phyloP scores from a whole-genome alignment of 176 grass and related monocot species.

The Eragrostis nindensis region DNA sequence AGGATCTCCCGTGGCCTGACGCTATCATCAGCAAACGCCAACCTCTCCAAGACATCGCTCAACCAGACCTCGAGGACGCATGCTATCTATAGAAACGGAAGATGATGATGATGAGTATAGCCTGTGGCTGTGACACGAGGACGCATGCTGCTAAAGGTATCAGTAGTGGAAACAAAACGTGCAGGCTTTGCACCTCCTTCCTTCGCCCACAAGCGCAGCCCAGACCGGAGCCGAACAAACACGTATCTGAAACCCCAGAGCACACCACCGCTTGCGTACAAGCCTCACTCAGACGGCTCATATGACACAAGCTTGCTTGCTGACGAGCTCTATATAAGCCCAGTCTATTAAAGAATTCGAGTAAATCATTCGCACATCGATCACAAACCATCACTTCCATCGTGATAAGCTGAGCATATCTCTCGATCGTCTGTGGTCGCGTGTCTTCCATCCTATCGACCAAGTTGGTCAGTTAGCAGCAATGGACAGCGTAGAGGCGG shows the following conservation, averaged over 20 bases:
- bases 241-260: conserved; percentile 11
- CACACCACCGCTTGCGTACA: conserved; percentile 50
- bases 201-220: conserved; percentile 7
- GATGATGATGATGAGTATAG: too few relatives aligned
- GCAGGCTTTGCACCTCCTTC: conserved; percentile 17
- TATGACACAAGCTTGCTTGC: background rate
- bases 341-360: conserved; percentile 9
- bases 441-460: background rate
- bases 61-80: background rate
- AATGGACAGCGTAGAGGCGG: conserved; percentile 34
- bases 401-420: background rate
- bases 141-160: background rate
- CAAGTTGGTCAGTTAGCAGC: background rate
- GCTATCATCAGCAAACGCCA: background rate
- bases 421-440: background rate
- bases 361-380: background rate
- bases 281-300: conserved; percentile 25
- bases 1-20: background rate
- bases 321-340: conserved; percentile 38
- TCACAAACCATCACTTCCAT: background rate
- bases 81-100: too few relatives aligned
- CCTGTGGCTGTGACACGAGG: background rate
- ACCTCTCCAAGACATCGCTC: background rate
- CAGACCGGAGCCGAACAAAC: conserved; percentile 25
- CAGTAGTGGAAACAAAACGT: background rate